phyloP scores from a whole-genome alignment of 108 stramenopile genomes.

The Epithemia pelagica region DNA sequence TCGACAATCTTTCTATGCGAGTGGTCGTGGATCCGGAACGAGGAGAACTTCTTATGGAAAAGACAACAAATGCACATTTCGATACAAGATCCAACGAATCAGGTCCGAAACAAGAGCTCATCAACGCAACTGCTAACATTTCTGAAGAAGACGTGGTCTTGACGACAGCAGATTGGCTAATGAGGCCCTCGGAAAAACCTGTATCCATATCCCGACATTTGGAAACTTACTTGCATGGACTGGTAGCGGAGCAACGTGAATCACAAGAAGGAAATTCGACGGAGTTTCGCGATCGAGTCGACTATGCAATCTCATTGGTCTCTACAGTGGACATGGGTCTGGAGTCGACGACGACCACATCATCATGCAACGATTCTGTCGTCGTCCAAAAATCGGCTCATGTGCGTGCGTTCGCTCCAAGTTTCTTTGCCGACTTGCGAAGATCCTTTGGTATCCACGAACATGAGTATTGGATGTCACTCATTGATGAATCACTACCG shows the following conservation, averaged over 20 bases:
- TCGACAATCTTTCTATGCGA: neutral
- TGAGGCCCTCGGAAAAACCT: neutral
- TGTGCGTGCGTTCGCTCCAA: slow-evolving; percentile 49
- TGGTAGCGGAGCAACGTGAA: neutral
- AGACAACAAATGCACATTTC: too few relatives aligned
- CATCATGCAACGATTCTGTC: too few relatives aligned
- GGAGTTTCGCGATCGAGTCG: neutral
- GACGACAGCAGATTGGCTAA: neutral
- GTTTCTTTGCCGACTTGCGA: slow-evolving; percentile 55
- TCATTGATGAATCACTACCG: slow-evolving; percentile 43
- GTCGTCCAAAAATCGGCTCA: neutral
- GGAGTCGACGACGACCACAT: neutral
- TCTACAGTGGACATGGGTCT: neutral
- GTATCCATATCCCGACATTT: neutral
- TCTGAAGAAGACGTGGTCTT: neutral
- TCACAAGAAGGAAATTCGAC: neutral
- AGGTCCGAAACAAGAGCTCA: neutral
- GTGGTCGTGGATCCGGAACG: neutral
- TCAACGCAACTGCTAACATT: neutral
- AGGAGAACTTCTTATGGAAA: neutral
- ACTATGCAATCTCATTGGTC: neutral
- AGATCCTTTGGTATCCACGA: slow-evolving; percentile 60
- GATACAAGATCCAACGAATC: too few relatives aligned
- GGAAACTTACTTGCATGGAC: neutral
- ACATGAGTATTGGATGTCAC: slow-evolving; percentile 35